A percentile compares a stretch with the other conserved stretches of the same genome.
These are phyloP conservation scores for Sporisorium scitamineum DNA, from an alignment of 1,284 basidiomycete genomes.

Conservation along the genomic window DNA sequence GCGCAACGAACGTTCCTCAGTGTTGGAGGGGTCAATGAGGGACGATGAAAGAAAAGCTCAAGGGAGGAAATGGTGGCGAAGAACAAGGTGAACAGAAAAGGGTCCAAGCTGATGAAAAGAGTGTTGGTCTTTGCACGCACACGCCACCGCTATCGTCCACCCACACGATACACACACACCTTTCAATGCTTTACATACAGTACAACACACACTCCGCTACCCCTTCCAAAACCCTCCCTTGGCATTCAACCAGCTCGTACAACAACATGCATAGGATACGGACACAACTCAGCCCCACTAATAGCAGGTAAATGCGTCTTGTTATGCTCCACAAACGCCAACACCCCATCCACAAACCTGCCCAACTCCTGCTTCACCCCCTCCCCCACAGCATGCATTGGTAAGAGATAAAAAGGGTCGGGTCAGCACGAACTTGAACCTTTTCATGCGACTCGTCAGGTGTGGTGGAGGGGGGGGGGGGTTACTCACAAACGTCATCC, in stretches of 20 bases:
- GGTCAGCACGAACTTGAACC: background rate
- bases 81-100: background rate
- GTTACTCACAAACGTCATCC: constrained; percentile 25
- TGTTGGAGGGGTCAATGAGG: too few relatives aligned
- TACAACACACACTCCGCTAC: background rate
- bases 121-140: constrained; percentile 19
- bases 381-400: too few relatives aligned
- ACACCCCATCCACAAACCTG: constrained; percentile 3
- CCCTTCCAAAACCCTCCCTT: background rate
- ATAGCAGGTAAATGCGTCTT: constrained; percentile 38
- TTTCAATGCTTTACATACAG: background rate
- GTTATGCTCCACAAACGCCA: constrained; percentile 23
- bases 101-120: background rate
- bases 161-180: too few relatives aligned
- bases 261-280: constrained; percentile 18
- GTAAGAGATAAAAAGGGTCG: too few relatives aligned
- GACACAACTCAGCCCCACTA: constrained; percentile 13
- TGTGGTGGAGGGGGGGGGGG: too few relatives aligned
- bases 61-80: constrained; percentile 1
- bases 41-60: too few relatives aligned
- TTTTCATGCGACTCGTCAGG: too few relatives aligned
- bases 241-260: background rate
- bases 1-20: too few relatives aligned
- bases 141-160: too few relatives aligned
- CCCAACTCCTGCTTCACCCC: background rate